These are phyloP conservation scores for Globisporangium spinosum DNA, from an alignment of 352 stramenopile genomes.

Conservation along the genomic window DNA sequence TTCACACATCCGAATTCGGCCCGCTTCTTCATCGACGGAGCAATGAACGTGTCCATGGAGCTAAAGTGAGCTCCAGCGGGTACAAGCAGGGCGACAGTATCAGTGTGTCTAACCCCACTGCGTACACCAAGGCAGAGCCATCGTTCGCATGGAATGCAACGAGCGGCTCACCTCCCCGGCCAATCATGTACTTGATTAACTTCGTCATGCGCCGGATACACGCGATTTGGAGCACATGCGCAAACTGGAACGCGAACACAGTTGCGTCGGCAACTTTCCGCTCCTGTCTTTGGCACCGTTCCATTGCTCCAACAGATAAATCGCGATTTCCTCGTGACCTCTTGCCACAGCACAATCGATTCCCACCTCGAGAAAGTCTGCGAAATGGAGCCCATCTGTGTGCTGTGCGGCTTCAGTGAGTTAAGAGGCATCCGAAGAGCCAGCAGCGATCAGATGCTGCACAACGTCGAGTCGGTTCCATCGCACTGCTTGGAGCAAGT, in stretches of 20 bases:
- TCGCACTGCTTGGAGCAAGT: slow-evolving; percentile 55
- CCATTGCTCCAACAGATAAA: slow-evolving; percentile 52
- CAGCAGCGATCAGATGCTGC: slow-evolving; percentile 26
- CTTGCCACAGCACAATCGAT: slow-evolving; percentile 53
- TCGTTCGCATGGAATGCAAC: slow-evolving; percentile 61
- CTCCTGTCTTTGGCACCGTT: slow-evolving; percentile 40
- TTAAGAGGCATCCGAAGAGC: not conserved
- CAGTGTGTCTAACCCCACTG: slow-evolving; percentile 49
- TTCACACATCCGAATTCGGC: slow-evolving; percentile 43
- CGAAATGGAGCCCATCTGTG: slow-evolving; percentile 31
- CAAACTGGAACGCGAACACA: slow-evolving; percentile 70
- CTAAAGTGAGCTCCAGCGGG: slow-evolving; percentile 46
- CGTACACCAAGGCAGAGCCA: slow-evolving; percentile 52
- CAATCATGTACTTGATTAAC: slow-evolving; percentile 50
- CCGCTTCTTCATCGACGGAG: slow-evolving; percentile 63
- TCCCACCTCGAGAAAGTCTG: slow-evolving; percentile 55
- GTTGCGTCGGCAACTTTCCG: slow-evolving; percentile 25
- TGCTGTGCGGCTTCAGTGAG: slow-evolving; percentile 16
- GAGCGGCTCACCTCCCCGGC: slow-evolving; percentile 48
- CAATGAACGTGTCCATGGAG: slow-evolving; percentile 42
- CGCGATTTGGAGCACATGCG: slow-evolving; percentile 52
- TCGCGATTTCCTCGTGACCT: slow-evolving; percentile 62
- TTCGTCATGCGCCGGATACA: slow-evolving; percentile 46
- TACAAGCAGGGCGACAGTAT: slow-evolving; percentile 32
- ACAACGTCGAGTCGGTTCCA: slow-evolving; percentile 60